phyloP scores from a whole-genome alignment of 192 early-diverging fungal species.

The Physocladia obscura region DNA sequence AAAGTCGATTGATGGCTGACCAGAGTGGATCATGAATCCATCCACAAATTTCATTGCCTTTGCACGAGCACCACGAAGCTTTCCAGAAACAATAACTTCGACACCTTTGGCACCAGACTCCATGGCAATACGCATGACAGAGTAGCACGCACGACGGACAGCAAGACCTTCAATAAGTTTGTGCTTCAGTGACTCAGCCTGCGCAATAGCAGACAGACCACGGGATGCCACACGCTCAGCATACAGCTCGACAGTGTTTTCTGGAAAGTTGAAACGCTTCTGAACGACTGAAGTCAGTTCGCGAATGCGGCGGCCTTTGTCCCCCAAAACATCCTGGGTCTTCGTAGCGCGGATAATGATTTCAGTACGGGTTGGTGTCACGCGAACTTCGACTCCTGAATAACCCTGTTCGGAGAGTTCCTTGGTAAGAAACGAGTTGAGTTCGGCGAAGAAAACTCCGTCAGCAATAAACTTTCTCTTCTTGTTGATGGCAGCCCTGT shows the following conservation, averaged over 20 bases:
- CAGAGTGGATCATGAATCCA: constrained; percentile 99
- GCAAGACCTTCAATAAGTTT: constrained; percentile 96
- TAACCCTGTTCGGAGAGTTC: constrained; percentile 97
- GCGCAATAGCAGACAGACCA: constrained; percentile 96
- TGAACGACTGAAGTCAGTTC: constrained; percentile 97
- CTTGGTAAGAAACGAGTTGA: constrained; percentile 99
- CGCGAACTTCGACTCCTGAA: constrained; percentile 99
- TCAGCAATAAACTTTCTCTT: constrained; percentile 93
- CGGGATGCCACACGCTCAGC: constrained; percentile 96
- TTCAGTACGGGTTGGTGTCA: constrained; percentile 97
- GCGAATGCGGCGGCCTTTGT: constrained; percentile 97
- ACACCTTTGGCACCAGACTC: constrained; percentile 99
- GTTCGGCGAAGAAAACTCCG: constrained; percentile 99
- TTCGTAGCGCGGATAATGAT: constrained; percentile 99
- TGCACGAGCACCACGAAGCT: constrained; percentile 99
- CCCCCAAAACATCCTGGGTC: constrained; percentile 96
- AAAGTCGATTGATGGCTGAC: constrained; percentile 93
- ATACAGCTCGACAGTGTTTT: constrained; percentile 97
- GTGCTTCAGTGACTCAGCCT: constrained; percentile 97
- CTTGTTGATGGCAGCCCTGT: constrained; percentile 34
- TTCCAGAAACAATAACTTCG: constrained; percentile 98
- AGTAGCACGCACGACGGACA: constrained; percentile 96
- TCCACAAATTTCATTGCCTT: constrained; percentile 99
- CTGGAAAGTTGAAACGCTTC: constrained; percentile 99
- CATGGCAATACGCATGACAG: constrained; percentile 98